Base-by-base conservation (phyloP, 179 eudicot species). In the Amaranthus tricolor region DNA sequence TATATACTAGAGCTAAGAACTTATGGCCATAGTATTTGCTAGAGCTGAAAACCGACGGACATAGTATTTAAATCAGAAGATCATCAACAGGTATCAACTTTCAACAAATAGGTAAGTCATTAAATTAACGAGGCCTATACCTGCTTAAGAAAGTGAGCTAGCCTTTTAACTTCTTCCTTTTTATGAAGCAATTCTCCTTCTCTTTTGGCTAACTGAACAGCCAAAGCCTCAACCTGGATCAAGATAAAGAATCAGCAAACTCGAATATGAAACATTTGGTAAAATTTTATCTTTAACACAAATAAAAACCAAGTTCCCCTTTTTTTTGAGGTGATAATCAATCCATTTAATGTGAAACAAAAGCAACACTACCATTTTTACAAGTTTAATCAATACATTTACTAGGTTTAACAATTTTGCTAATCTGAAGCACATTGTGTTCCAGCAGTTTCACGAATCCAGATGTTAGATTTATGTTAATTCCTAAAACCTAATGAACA, bases 161-260 rank as follows among this genome's bases (percentile, higher is more conserved):
- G 89, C 84, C 87, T 88, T 81, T 93, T 95, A 79, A 95, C 98
- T 84, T 93, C 99, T 54, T 89, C 90, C 84, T 93, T 95, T 78
- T 95, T 98, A 73, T 89, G 95, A 83, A 95, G 82, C 71, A 95
- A 84, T 78, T 95, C 99, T 57, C 99, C 99, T 87, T 95, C 99
- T 62, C 96, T 87, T 70, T 93, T 89, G 71, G 97, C 86, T 86
- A 95, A 83, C 79, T 95, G 94, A 72, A 95, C 91, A 52, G 98
- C 98, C 82, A 95, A 87, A 71, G 98, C 99, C 85, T 95, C 99
- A 76, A 95, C 99, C 99, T 95, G 84, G 50, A 72, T 74, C 6
- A 40, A 9, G 20, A 62, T 48, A 58, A 69, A 73, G 68, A 67
- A 19, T 68, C 70, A 72, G 70, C 50, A 5, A 70, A 17, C 45